Conservation (phyloP, 306 rosid species). For the Ammopiptanthus mongolicus region DNA sequence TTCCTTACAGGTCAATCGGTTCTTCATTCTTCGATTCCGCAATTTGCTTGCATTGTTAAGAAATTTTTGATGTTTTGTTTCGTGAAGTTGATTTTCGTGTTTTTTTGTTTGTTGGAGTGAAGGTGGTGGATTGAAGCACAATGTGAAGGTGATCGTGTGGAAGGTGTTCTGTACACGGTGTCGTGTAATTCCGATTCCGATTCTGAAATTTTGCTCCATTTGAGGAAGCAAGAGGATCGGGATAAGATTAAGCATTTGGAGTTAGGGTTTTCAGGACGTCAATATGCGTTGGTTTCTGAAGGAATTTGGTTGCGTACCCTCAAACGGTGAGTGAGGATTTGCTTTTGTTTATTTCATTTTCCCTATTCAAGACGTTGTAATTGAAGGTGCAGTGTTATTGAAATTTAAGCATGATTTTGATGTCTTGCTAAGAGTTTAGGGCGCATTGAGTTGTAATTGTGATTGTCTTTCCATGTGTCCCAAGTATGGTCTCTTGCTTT, state of each 20-base stretch:
- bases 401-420: background rate
- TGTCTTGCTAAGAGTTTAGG: background rate
- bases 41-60: background rate
- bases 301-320: constrained; percentile 65
- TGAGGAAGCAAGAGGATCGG: constrained; percentile 43
- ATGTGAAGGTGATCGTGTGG: constrained; percentile 32
- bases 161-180: constrained; percentile 53
- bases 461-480: background rate
- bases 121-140: constrained; percentile 80
- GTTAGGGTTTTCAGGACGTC: constrained; percentile 48
- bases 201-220: constrained; percentile 40
- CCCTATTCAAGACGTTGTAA: background rate
- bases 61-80: background rate
- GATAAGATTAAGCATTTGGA: constrained; percentile 25
- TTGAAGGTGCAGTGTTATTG: background rate
- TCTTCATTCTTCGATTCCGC: background rate
- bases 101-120: constrained; percentile 19
- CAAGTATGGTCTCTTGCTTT: background rate
- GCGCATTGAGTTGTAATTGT: background rate
- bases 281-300: constrained; percentile 74
- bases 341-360: background rate
- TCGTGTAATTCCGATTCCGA: constrained; percentile 28
- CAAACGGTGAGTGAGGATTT: constrained; percentile 43
- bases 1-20: constrained; percentile 50
- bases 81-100: background rate